Percentiles rank a stretch among this genome's conserved stretches.
Evolutionary conservation across 768 basidiomycete species (phyloP).

Genomic region (Russula dissimulans): DNA sequence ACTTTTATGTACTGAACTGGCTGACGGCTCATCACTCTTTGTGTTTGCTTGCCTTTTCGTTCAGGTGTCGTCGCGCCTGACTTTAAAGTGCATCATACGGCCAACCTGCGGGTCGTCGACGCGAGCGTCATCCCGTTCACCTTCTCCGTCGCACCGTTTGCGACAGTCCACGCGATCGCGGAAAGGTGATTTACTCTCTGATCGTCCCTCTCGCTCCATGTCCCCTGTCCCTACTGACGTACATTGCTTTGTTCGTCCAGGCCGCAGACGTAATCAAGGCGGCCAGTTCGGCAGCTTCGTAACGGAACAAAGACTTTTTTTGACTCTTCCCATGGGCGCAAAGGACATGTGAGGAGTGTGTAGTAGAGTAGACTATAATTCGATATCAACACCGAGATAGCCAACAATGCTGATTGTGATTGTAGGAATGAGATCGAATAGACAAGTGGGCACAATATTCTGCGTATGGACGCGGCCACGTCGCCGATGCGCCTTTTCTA

Average conservation of each 20-base stretch:
- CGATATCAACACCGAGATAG: too few relatives aligned
- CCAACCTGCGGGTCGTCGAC: slow-evolving; percentile 32
- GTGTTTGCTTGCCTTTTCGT: neutral
- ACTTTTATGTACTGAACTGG: neutral
- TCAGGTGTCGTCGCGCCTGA: slow-evolving; percentile 35
- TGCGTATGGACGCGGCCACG: too few relatives aligned
- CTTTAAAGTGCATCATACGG: slow-evolving; percentile 35
- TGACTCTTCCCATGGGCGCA: neutral
- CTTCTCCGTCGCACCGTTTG: slow-evolving; percentile 16
- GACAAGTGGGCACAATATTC: too few relatives aligned
- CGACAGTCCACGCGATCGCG: slow-evolving; percentile 17
- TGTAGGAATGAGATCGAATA: too few relatives aligned
- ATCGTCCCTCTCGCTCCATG: too few relatives aligned
- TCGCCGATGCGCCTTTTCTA: too few relatives aligned
- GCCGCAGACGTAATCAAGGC: slow-evolving; percentile 15
- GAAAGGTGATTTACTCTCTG: slow-evolving; percentile 3
- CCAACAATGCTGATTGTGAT: too few relatives aligned
- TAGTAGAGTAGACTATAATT: too few relatives aligned
- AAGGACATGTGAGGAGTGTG: too few relatives aligned
- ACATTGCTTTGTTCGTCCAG: neutral
- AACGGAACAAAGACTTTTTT: neutral
- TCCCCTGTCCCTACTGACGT: neutral
- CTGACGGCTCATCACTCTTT: neutral
- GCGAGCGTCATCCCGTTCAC: slow-evolving; percentile 18
- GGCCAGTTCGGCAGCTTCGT: neutral